Percentiles rank a stretch among this genome's conserved stretches.
These are phyloP conservation scores for Debaryomyces udenii DNA, from an alignment of 1,139 yeast species.

Conservation along the genomic window DNA sequence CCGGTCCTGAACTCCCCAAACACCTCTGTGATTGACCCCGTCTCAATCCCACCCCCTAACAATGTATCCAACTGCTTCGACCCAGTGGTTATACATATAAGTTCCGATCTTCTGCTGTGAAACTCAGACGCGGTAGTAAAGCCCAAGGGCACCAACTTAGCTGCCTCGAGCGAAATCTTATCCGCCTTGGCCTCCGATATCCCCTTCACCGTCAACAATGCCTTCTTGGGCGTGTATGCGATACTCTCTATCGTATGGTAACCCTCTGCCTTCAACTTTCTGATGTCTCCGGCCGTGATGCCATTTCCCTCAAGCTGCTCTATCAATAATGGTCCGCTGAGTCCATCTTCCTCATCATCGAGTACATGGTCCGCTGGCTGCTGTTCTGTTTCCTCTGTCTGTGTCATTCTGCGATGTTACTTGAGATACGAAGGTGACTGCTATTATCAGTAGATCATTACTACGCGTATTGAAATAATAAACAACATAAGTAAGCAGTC, in stretches of 20 bases:
- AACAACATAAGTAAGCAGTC: too few species aligned
- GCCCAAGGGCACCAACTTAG: constrained; percentile 90
- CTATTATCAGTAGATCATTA: background rate
- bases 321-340: constrained; percentile 47
- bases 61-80: constrained; percentile 92
- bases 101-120: constrained; percentile 85
- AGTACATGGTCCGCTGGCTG: constrained; percentile 12
- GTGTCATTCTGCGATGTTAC: constrained; percentile 15
- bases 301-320: constrained; percentile 78
- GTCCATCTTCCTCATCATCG: constrained; percentile 39
- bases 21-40: constrained; percentile 95
- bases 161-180: constrained; percentile 76
- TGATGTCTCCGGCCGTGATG: constrained; percentile 76
- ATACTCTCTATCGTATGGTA: constrained; percentile 88
- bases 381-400: constrained; percentile 18
- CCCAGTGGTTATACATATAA: constrained; percentile 93
- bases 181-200: constrained; percentile 97
- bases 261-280: constrained; percentile 81
- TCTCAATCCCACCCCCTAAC: constrained; percentile 95
- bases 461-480: background rate
- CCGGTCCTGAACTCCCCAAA: constrained; percentile 99
- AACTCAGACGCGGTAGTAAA: constrained; percentile 97
- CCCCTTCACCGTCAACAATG: constrained; percentile 78
- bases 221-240: constrained; percentile 86
- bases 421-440: background rate